Percentiles rank a stretch among this genome's conserved stretches.
phyloP scores from a whole-genome alignment of 2,329 filamentous ascomycete species.

The Neocatenulostroma microsporum region DNA sequence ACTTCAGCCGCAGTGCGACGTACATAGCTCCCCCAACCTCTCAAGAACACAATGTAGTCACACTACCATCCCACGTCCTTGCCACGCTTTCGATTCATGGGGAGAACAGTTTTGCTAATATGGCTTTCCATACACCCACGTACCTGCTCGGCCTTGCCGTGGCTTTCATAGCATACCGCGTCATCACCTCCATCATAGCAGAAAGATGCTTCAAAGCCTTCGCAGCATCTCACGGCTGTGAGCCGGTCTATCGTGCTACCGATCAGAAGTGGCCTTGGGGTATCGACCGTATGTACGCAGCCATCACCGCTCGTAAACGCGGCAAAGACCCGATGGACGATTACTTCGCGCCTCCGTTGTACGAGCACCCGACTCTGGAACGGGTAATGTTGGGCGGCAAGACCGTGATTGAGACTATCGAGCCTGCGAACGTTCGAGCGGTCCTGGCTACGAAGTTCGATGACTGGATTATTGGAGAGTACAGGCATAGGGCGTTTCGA shows the following conservation, averaged over 20 bases:
- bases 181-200: conserved; percentile 1
- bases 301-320: neutral
- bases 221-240: conserved; percentile 9
- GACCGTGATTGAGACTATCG: conserved; percentile 22
- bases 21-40: too few relatives aligned
- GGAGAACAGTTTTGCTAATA: too few relatives aligned
- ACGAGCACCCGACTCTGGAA: conserved; percentile 2
- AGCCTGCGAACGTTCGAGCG: conserved; percentile 47
- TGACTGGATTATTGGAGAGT: conserved; percentile 35
- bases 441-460: conserved; percentile 44
- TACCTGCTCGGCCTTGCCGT: too few relatives aligned
- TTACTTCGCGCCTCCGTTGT: conserved; percentile 4
- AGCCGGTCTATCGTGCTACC: neutral
- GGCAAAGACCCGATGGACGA: conserved; percentile 13
- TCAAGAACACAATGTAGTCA: too few relatives aligned
- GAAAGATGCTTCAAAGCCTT: conserved; percentile 7
- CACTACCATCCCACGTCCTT: too few relatives aligned
- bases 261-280: conserved; percentile 2
- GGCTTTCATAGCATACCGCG: conserved; percentile 4
- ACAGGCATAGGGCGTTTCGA: conserved; percentile 14
- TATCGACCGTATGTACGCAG: neutral
- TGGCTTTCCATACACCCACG: too few relatives aligned
- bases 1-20: too few relatives aligned
- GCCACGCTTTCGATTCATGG: too few relatives aligned
- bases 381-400: conserved; percentile 4